These are phyloP conservation scores for Coelastrella sp. DNA, from an alignment of 139 green algal species.

Conservation along the genomic window DNA sequence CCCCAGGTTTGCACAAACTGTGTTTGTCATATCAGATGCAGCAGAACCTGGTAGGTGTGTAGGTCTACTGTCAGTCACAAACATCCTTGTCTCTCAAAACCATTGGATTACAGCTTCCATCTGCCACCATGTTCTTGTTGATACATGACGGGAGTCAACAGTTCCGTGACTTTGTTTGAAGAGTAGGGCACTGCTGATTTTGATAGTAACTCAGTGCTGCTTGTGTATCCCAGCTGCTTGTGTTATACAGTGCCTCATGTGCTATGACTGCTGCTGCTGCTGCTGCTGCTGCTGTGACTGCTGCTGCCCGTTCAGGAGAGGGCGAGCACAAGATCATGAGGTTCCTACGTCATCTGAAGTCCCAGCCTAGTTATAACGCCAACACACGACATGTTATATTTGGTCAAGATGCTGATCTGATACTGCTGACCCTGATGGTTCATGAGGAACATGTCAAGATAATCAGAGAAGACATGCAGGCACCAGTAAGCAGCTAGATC, in stretches of 20 bases:
- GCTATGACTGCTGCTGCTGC: background rate
- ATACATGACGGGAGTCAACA: too few species aligned
- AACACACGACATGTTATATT: constrained; percentile 87
- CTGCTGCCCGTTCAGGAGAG: background rate
- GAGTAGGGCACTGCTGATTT: too few species aligned
- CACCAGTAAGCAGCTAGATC: background rate
- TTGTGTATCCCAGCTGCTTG: background rate
- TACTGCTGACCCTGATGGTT: constrained; percentile 90
- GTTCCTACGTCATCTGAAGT: constrained; percentile 78
- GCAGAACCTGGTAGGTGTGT: constrained; percentile 5
- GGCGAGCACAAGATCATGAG: constrained; percentile 84
- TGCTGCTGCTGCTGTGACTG: background rate
- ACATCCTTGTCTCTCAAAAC: too few species aligned
- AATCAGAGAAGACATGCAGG: constrained; percentile 35
- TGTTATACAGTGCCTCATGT: too few species aligned
- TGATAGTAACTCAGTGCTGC: too few species aligned
- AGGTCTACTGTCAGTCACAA: background rate
- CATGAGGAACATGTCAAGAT: constrained; percentile 92
- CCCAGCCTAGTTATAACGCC: constrained; percentile 52
- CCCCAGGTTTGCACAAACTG: constrained; percentile 46
- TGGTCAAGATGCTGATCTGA: constrained; percentile 88
- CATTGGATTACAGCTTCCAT: too few species aligned
- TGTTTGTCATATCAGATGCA: constrained; percentile 40
- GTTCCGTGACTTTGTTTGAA: too few species aligned
- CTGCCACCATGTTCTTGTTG: too few species aligned